Evolutionary conservation across 2,329 filamentous ascomycete genomes (phyloP), one percentile per base, ranked within the genome.

Genomic region (Diaporthe caulivora): DNA sequence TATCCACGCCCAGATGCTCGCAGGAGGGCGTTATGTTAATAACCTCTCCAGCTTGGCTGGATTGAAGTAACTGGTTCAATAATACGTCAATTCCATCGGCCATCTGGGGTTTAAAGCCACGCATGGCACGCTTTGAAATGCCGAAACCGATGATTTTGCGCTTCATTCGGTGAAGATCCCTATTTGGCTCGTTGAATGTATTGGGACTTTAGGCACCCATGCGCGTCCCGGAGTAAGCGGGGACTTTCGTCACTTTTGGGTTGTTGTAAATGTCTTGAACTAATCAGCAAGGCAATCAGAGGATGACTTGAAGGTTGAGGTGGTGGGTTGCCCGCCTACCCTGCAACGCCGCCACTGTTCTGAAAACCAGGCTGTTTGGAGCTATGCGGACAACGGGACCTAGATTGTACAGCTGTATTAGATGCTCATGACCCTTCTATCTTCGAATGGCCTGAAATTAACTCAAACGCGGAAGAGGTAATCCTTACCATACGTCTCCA

Each of bases 1-100:
- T 70, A 40, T 78, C 77, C 1, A 49, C 11, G 8, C 75, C 75
- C 0, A 78, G 70, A 2, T 64, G 65, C 42, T 37, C 24, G 11
- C 69, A 71, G 15, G 10, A 26, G 9, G 26, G 69, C 2, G 69
- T 21, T 57, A 71, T 71, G n/a, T 64, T 11, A 9, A 71, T 18
- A 8, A 26, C 31, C 15, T 64, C 55, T 5, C 42, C 15, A 2
- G 29, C 24, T 15, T 40, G 42, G 69, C 44, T 54, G 11, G 55
- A 21, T 6, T 42, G 11, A 2, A 71, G 55, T n/a, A 71, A 2
- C 21, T 24, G 26, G 1, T 1, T 3, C 13, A 65, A 31, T 24
- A 71, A 71, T 0, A 65, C 11, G 37, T 71, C 40, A 9, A 71
- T 37, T 13, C 65, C 31, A 0, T 26, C 6, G 47, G 6, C 31